A percentile compares a stretch with the other conserved stretches of the same genome.
Conservation (phyloP, 129 eudicot genomes). For the Centaurea solstitialis region DNA sequence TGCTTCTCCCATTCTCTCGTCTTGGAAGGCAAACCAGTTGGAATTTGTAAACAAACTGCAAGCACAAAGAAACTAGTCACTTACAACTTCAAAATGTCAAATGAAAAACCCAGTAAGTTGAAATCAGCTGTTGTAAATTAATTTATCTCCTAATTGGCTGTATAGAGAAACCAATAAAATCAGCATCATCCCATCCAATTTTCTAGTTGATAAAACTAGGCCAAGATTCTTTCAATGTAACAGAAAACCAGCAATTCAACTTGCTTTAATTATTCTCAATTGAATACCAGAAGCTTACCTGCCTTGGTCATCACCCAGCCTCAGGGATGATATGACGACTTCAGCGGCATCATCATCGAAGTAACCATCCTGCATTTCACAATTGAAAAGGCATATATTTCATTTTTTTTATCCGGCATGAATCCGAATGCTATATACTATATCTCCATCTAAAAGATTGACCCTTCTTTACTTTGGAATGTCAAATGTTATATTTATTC, state of each 20-base stretch:
- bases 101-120: background rate
- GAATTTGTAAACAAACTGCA: slow-evolving; percentile 92
- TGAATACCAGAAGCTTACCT: slow-evolving; percentile 52
- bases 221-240: background rate
- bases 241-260: background rate
- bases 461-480: background rate
- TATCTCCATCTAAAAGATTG: background rate
- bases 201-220: background rate
- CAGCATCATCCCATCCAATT: background rate
- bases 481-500: background rate
- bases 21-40: slow-evolving; percentile 94
- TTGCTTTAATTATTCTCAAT: background rate
- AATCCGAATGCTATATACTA: background rate
- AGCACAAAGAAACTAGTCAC: background rate
- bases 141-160: background rate
- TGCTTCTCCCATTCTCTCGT: slow-evolving; percentile 48
- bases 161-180: background rate
- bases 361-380: slow-evolving; percentile 66
- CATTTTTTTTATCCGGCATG: background rate
- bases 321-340: slow-evolving; percentile 89
- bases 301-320: slow-evolving; percentile 95
- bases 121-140: background rate
- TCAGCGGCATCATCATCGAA: slow-evolving; percentile 95
- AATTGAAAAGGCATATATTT: slow-evolving; percentile 6
- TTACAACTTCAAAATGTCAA: background rate